Evolutionary conservation across 495 filamentous ascomycete species (phyloP).

Genomic region (Daldinia concentrica): DNA sequence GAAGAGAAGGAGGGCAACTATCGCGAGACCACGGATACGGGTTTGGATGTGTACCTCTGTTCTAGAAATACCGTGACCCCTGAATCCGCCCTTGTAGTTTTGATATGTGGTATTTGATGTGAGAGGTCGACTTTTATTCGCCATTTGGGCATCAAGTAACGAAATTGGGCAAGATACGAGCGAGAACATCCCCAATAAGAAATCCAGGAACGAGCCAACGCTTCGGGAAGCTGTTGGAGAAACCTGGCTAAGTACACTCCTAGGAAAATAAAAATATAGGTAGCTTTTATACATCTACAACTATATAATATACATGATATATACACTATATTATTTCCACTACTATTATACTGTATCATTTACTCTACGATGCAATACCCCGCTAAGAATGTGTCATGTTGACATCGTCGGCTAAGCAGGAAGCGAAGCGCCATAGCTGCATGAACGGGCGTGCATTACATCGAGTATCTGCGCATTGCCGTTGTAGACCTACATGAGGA

Average conservation of each 20-base stretch:
- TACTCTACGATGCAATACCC: not conserved
- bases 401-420: slow-evolving; percentile 1
- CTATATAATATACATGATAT: not conserved
- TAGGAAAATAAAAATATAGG: slow-evolving; percentile 8
- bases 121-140: slow-evolving; percentile 10
- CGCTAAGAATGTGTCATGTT: slow-evolving; percentile 2
- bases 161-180: slow-evolving; percentile 36
- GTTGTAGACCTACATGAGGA: not conserved
- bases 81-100: slow-evolving; percentile 28
- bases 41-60: not conserved
- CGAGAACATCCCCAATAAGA: slow-evolving; percentile 5
- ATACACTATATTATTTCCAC: not conserved
- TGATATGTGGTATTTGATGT: slow-evolving; percentile 28
- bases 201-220: slow-evolving; percentile 29
- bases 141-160: slow-evolving; percentile 36
- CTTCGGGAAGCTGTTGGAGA: slow-evolving; percentile 21
- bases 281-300: not conserved
- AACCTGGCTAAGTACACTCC: slow-evolving; percentile 6
- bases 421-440: slow-evolving; percentile 8
- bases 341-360: too few relatives aligned
- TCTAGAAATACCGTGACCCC: slow-evolving; percentile 22
- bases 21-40: slow-evolving; percentile 13
- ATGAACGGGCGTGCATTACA: slow-evolving; percentile 9
- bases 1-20: slow-evolving; percentile 21
- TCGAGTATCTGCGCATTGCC: slow-evolving; percentile 5